Evolutionary conservation across 73 alveolate genomes (phyloP), one percentile per base, ranked within the genome.

Genomic region (Paramecium caudatum): DNA sequence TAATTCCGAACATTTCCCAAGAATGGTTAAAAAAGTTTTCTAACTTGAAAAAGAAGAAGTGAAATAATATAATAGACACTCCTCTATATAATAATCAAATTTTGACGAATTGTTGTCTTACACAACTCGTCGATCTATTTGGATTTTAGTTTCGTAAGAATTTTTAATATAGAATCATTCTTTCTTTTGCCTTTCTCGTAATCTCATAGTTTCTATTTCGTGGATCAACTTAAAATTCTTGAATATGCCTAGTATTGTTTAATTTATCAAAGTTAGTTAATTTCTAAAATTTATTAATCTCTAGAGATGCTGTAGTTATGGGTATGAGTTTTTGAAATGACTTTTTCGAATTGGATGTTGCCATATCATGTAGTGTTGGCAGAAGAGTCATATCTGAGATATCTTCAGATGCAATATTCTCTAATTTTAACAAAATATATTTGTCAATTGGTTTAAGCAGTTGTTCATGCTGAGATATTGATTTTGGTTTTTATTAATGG

Each of bases 1-100:
- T 55, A 25, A 55, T 16, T 55, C 80, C 80, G 23, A 55, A 21
- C 4, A 15, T 55, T 5, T 55, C 80, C 23, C 46, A 55, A 15
- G 80, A 55, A 55, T 55, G 80, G 80, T 27, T 27, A 23, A 55
- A 55, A 43, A 55, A 55, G 80, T 55, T 55, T 21, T 27, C 46
- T 9, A 27, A 27, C 46, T 10, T 55, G 3, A 55, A 55, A 55
- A 55, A 55, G 30, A 55, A 55, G 45, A 55, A 55, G 30, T 55
- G 80, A 55, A 55, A 27, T 55, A 23, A 55, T 55, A 23, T 55
- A 55, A 55, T 37, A 27, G 80, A 55, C 5, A 46, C 17, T 46
- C 62, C 13, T 46, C 62, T 46, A 4, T 46, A 46, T 15, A 27
- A 45, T 46, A 46, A 46, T 46, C 17, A 15, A 46, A 46, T 46